Evolutionary conservation across 2,329 filamentous ascomycete species (phyloP), one percentile per base, ranked within the genome.

Genomic region (Ceratocystis variospora): DNA sequence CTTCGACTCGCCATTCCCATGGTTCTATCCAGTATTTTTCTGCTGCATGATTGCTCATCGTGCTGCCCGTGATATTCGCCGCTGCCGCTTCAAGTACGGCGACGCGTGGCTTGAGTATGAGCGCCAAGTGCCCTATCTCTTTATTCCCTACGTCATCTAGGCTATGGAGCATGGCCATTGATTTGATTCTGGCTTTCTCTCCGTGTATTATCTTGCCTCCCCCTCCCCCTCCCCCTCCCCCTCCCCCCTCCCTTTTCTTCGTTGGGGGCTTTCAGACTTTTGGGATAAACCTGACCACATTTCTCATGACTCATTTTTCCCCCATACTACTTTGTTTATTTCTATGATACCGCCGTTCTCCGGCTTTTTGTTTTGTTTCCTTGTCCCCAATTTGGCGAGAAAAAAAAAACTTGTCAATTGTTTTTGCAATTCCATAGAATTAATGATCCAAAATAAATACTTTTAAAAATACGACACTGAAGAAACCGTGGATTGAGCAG

Each of bases 1-100:
- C 0, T 81, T 81, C 67, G 72, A 76, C 74, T 77, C 87, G 71
- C 89, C 89, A 0, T 93, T 95, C 76, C 90, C 90, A 0, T 96
- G 90, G 89, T 95, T 96, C 76, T 94, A 95, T 73, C 88, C 89
- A 0, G 75, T 89, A 59, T 96, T 96, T 80, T 96, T 96, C 75
- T 79, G 79, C 45, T 77, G 78, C 70, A 94, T 94, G 89, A 94
- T 95, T 72, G 79, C 85, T 2, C 90, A 95, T 76, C 87, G 90
- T 67, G 88, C 89, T 10, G 76, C 78, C 64, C 82, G 90, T 70
- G 90, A 96, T 74, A 90, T 93, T 69, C 80, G 87, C 72, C 82
- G 86, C 70, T 96, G 90, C 76, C 84, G 84, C 69, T 79, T 79
- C 72, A 92, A 90, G 80, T 96, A 96, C 76, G 90, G 89, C 2